A percentile compares a stretch with the other conserved stretches of the same genome.
phyloP scores from a whole-genome alignment of 2,329 filamentous ascomycete species.

The Neofusicoccum parvum region DNA sequence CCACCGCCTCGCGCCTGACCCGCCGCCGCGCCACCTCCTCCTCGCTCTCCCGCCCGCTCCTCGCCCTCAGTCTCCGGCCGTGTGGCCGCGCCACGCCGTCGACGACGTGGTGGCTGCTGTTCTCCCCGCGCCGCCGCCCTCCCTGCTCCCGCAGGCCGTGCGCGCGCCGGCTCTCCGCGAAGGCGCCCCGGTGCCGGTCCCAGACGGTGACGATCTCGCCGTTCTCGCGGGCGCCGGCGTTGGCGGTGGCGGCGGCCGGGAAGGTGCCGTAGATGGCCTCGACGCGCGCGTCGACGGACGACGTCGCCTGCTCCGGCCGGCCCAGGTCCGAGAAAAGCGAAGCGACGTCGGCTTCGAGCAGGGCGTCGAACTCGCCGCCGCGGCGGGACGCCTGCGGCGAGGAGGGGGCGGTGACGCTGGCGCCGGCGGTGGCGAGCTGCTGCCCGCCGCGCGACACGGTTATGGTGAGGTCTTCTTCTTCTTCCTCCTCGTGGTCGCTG shows the following conservation, averaged over 20 bases:
- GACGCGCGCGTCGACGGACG: background rate
- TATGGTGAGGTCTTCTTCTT: slow-evolving; percentile 1
- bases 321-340: background rate
- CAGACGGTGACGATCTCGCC: slow-evolving; percentile 4
- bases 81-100: slow-evolving; percentile 14
- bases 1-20: slow-evolving; percentile 83
- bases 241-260: no score
- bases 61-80: slow-evolving; percentile 41
- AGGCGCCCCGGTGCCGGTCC: background rate
- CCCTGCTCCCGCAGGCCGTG: background rate
- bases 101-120: background rate
- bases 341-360: background rate
- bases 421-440: background rate
- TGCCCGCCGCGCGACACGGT: background rate
- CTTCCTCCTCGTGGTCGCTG: background rate
- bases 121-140: background rate
- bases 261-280: background rate
- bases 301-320: background rate
- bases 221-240: background rate
- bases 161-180: background rate
- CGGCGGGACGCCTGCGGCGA: background rate
- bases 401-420: background rate
- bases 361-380: slow-evolving; percentile 2
- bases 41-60: slow-evolving; percentile 50
- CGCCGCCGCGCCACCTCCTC: slow-evolving; percentile 74